phyloP scores from a whole-genome alignment of 805 yeast genomes.

The Brettanomyces custersianus region DNA sequence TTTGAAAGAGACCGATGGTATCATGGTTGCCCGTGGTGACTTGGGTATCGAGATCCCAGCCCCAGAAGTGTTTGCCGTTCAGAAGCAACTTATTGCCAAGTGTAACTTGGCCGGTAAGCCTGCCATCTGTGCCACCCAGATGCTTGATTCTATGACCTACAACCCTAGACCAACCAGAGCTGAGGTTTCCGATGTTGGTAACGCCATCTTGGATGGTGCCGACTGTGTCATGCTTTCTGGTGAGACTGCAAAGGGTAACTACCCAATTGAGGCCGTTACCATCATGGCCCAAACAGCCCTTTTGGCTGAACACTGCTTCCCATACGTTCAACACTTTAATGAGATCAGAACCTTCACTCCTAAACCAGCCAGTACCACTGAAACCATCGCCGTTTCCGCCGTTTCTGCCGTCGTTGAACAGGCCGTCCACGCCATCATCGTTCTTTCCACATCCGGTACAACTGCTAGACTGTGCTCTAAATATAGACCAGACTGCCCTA shows the following conservation, averaged over 20 bases:
- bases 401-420: constrained; percentile 96
- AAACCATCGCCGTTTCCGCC: constrained; percentile 96
- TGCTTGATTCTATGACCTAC: constrained; percentile 99
- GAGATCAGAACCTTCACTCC: constrained; percentile 81
- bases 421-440: constrained; percentile 93
- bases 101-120: constrained; percentile 99
- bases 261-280: constrained; percentile 94
- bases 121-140: constrained; percentile 98
- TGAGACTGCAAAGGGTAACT: constrained; percentile 99
- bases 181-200: constrained; percentile 98
- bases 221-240: constrained; percentile 99
- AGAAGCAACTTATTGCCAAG: constrained; percentile 97
- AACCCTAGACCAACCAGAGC: constrained; percentile 99
- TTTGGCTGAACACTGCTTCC: constrained; percentile 94
- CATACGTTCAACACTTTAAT: constrained; percentile 73
- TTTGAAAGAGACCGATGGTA: constrained; percentile 92
- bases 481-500: constrained; percentile 96
- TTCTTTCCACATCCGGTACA: constrained; percentile 88
- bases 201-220: constrained; percentile 98
- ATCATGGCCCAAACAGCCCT: constrained; percentile 98
- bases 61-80: constrained; percentile 96
- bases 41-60: constrained; percentile 99
- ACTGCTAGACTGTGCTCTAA: constrained; percentile 95
- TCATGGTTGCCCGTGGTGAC: constrained; percentile 99
- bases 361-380: constrained; percentile 87